Evolutionary conservation across 345 rosid species (phyloP), one percentile per base, ranked within the genome.

Genomic region (Sonneratia caseolaris): DNA sequence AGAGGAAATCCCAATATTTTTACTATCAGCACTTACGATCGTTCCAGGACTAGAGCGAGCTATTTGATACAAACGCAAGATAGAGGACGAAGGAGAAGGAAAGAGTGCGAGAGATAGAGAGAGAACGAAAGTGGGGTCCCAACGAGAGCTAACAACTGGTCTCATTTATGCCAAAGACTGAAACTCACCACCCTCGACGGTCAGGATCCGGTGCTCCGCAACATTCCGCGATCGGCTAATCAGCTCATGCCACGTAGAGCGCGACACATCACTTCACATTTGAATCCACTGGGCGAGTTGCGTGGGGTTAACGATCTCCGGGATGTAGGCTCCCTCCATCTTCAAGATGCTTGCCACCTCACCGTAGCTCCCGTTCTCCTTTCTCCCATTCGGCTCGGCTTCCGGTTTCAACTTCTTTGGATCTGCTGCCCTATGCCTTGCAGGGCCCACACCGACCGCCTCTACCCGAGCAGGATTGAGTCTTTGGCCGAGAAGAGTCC

Each of bases 281-380:
- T 82, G 86, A 43, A 91, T 43, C 71, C 84, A 81, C 61, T 84
- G 85, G 69, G 86, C 91, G 71, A 93, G 92, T 78, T 89, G 93
- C 73, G 87, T 85, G 45, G 98, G 98, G 82, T 93, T 91, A 69
- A 89, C 83, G 71, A 93, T 82, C 51, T 89, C 92, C 6, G 89
- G 84, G 51, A 93, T 13, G 77, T 88, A 85, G 86, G 85, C 75
- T 85, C 92, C 93, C 10, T 78, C 88, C 36, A 73, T 64, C 82
- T 85, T 85, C 72, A 91, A 71, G 82, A 93, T 79, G 73, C 80
- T 73, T 9, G 96, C 88, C 53, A 91, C 86, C 64, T 91, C 97
- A 71, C 72, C 76, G 77, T 91, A 93, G 81, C 85, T 82, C 70
- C 74, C 76, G 68, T 78, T 79, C 64, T 66, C 43, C 74, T 76